Conservation (phyloP, 1,139 yeast genomes). For the Magnusiomyces ingens region DNA sequence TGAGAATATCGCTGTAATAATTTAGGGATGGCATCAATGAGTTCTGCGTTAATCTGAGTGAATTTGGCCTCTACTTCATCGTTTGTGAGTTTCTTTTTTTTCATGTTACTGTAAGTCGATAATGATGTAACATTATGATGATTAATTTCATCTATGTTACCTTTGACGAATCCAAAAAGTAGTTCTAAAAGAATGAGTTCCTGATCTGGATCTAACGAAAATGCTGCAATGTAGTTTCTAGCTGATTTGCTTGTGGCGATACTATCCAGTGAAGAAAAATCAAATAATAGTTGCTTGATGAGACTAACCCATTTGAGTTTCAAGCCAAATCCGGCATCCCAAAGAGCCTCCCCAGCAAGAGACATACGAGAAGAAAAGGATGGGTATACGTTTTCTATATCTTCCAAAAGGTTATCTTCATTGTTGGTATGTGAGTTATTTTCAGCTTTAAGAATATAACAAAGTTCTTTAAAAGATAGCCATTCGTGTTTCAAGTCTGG, state of each 20-base stretch:
- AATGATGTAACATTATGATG: slow-evolving; percentile 6
- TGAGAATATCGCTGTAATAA: slow-evolving; percentile 26
- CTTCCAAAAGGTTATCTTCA: slow-evolving; percentile 20
- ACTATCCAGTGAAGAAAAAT: slow-evolving; percentile 24
- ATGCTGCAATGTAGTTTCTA: slow-evolving; percentile 16
- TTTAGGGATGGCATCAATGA: slow-evolving; percentile 23
- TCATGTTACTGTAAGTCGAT: slow-evolving; percentile 11
- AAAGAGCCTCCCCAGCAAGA: slow-evolving; percentile 22
- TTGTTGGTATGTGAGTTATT: slow-evolving; percentile 12
- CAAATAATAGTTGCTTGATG: slow-evolving; percentile 25
- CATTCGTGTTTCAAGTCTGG: slow-evolving; percentile 21
- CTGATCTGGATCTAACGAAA: slow-evolving; percentile 22
- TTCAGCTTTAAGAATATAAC: slow-evolving; percentile 12
- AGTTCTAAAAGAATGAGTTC: slow-evolving; percentile 27
- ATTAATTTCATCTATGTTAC: slow-evolving; percentile 16
- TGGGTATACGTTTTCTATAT: slow-evolving; percentile 15
- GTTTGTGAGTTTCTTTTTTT: slow-evolving; percentile 14
- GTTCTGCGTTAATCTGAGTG: slow-evolving; percentile 17
- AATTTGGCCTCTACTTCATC: slow-evolving; percentile 19
- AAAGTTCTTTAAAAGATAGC: slow-evolving; percentile 24
- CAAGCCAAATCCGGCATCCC: slow-evolving; percentile 17
- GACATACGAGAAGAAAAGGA: slow-evolving; percentile 18
- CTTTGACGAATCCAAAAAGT: slow-evolving; percentile 26
- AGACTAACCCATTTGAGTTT: slow-evolving; percentile 22
- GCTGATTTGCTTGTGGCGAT: slow-evolving; percentile 17